Conservation (phyloP, 2,329 filamentous ascomycete species). For the Biscogniauxia mediterranea region DNA sequence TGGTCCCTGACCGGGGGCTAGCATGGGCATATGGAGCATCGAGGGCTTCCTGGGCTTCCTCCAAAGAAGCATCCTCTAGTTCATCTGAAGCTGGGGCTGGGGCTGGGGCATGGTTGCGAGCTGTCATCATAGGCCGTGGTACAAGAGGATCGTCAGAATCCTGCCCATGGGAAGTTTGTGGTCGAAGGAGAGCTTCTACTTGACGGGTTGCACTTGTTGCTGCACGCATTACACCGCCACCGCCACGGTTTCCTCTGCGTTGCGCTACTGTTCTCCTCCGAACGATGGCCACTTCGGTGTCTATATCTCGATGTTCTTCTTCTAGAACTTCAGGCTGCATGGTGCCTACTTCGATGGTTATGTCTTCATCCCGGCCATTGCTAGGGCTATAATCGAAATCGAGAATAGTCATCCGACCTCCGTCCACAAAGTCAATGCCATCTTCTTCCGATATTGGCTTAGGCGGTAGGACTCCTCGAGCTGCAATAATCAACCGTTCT, state of each 20-base stretch:
- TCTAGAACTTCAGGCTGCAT: slow-evolving; percentile 66
- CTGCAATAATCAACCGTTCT: slow-evolving; percentile 66
- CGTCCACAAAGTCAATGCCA: slow-evolving; percentile 73
- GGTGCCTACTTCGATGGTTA: slow-evolving; percentile 73
- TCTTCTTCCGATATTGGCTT: slow-evolving; percentile 65
- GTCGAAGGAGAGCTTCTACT: slow-evolving; percentile 30
- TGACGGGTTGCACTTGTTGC: slow-evolving; percentile 41
- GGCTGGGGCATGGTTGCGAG: slow-evolving; percentile 25
- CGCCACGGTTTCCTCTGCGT: slow-evolving; percentile 48
- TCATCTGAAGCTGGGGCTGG: slow-evolving; percentile 32
- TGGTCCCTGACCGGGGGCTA: slow-evolving; percentile 67
- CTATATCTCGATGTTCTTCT: slow-evolving; percentile 72
- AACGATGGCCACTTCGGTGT: slow-evolving; percentile 76
- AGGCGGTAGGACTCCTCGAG: slow-evolving; percentile 63
- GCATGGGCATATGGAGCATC: slow-evolving; percentile 73
- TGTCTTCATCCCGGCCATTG: slow-evolving; percentile 55
- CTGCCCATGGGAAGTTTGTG: slow-evolving; percentile 31
- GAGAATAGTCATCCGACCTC: slow-evolving; percentile 68
- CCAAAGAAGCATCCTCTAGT: slow-evolving; percentile 45
- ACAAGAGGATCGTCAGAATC: slow-evolving; percentile 52
- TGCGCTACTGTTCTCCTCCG: slow-evolving; percentile 70
- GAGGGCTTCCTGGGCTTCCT: slow-evolving; percentile 59
- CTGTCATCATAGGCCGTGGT: slow-evolving; percentile 47
- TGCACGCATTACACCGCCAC: slow-evolving; percentile 49
- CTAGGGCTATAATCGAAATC: slow-evolving; percentile 67